Percentiles rank a stretch among this genome's conserved stretches.
These are phyloP conservation scores for Ganoderma sinense DNA, from an alignment of 1,284 basidiomycete genomes.

Conservation along the genomic window DNA sequence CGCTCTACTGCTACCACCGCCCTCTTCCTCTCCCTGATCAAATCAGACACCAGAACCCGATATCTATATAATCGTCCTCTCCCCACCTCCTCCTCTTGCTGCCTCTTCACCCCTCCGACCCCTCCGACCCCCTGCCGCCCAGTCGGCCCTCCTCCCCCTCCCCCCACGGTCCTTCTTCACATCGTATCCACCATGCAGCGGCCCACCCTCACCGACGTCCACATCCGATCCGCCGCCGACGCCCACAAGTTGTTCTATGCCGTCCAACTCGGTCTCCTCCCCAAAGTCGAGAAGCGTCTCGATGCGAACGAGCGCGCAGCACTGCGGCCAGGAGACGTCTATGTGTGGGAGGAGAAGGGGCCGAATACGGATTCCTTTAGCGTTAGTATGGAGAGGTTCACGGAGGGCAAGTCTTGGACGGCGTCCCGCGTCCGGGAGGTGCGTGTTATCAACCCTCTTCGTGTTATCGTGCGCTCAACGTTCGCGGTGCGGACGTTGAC, in stretches of 20 bases:
- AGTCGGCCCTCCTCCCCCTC: slow-evolving; percentile 26
- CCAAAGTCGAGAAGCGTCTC: slow-evolving; percentile 51
- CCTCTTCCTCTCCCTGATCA: slow-evolving; percentile 25
- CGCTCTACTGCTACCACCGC: slow-evolving; percentile 23
- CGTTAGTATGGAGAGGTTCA: slow-evolving; percentile 51
- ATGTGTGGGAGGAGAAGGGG: slow-evolving; percentile 53
- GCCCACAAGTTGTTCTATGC: slow-evolving; percentile 54
- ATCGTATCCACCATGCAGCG: slow-evolving; percentile 40
- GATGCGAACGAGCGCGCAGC: slow-evolving; percentile 50
- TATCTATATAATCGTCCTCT: slow-evolving; percentile 37
- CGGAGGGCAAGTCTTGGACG: slow-evolving; percentile 50
- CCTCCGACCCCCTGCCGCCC: slow-evolving; percentile 29
- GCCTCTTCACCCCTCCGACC: slow-evolving; percentile 28
- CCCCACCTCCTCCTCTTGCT: slow-evolving; percentile 30
- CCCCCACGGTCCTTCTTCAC: slow-evolving; percentile 7
- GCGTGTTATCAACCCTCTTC: slow-evolving; percentile 22
- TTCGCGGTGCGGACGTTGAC: neutral
- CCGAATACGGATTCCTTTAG: slow-evolving; percentile 46
- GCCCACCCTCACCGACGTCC: slow-evolving; percentile 48
- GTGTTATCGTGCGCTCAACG: slow-evolving; percentile 15
- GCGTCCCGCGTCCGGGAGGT: slow-evolving; percentile 48
- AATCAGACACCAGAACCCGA: slow-evolving; percentile 26
- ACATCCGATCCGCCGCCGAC: slow-evolving; percentile 49
- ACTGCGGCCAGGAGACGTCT: slow-evolving; percentile 49
- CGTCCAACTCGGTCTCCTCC: slow-evolving; percentile 46